Base-by-base conservation (phyloP, 139 green algal genomes). In the Eudorina sp. region DNA sequence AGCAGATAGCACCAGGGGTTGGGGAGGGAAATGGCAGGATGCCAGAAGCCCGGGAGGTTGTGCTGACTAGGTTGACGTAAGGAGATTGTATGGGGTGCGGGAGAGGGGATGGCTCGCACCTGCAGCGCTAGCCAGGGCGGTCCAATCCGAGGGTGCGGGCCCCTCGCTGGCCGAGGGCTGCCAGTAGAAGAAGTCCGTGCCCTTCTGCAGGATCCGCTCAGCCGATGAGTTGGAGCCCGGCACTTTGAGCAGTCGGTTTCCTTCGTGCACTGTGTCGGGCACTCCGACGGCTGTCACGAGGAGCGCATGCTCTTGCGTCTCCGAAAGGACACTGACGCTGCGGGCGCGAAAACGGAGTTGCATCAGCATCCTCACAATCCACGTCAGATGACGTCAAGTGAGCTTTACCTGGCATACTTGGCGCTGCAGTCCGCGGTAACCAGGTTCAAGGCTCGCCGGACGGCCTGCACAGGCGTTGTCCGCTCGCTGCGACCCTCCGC, bases 251-350 rank as follows among this genome's bases (percentile, higher is more conserved):
- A 90, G 81, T 27, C 84, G 81, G 72, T 88, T 85, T 31, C 53
- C 77, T 40, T 91, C 89, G 34, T 89, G 79, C 58, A 69, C 72
- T 0, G 79, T 70, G 60, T 88, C 86, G 0, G 86, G 75, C 40
- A 92, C 85, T 36, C 91, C 91, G 5, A 92, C 86, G 9, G 88
- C 55, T 4, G 80, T 90, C 41, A 94, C 86, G 5, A 92, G 68
- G 55, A 94, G 53, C 38, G 89, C 89, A 23, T 73, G 69, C 58
- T 89, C 77, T 41, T 91, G 82, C 8, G 89, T 89, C n/a, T 78
- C 62, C 1, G 85, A 92, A 40, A 94, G 58, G 4, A 94, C 86
- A 34, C 88, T 88, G 74, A 94, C 86, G 83, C 91, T 94, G 91
- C 60, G 85, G 14, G 55, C 11, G 9, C 23, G 43, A 34, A 75